Percentiles rank a stretch among this genome's conserved stretches.
These are phyloP conservation scores for Oryza coarctata DNA, from an alignment of 176 grass and related monocot genomes.

Conservation along the genomic window DNA sequence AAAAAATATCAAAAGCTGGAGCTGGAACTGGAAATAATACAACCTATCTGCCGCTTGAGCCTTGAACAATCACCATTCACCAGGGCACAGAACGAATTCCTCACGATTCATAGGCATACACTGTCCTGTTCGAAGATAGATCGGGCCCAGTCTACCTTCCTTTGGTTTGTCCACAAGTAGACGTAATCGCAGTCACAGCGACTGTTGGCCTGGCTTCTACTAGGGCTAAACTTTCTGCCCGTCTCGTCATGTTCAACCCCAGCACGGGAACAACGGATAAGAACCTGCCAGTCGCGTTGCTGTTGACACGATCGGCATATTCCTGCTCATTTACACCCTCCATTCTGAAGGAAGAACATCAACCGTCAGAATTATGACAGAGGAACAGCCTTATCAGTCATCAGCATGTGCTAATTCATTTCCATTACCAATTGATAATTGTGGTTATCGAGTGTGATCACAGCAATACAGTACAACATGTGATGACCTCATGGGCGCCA, in stretches of 20 bases:
- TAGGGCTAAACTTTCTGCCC: conserved; percentile 1
- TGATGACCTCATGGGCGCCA: background rate
- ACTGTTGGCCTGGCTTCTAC: conserved; percentile 15
- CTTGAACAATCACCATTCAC: background rate
- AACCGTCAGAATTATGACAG: background rate
- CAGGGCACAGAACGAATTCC: background rate
- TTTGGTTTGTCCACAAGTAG: background rate
- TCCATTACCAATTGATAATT: background rate
- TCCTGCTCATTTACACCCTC: background rate
- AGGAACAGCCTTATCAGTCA: background rate
- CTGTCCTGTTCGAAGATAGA: background rate
- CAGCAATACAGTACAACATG: background rate
- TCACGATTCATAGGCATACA: background rate
- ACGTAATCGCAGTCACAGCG: background rate
- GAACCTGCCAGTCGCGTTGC: background rate
- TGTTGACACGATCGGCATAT: conserved; percentile 25
- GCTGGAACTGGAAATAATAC: background rate
- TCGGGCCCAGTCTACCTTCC: background rate
- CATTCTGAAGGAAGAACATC: background rate
- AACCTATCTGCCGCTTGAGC: background rate
- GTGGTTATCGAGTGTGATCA: background rate
- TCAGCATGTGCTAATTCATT: background rate
- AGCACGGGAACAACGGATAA: background rate
- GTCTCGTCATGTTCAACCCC: conserved; percentile 17
- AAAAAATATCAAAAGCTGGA: background rate